phyloP scores from a whole-genome alignment of 1,284 basidiomycete species.

The Trametes pubescens region DNA sequence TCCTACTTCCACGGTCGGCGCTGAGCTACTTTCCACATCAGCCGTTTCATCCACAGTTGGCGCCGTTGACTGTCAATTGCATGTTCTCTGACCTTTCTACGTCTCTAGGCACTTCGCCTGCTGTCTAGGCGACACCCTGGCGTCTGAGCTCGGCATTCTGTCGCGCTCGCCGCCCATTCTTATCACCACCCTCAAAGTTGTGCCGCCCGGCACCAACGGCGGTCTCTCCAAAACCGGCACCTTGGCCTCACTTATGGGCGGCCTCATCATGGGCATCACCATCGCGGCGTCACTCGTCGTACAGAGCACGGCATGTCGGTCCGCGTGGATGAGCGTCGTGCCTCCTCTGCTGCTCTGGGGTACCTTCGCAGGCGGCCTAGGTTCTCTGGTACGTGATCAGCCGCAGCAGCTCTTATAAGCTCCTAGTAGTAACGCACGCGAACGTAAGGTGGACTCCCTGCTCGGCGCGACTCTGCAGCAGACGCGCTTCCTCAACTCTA shows the following conservation, averaged over 20 bases:
- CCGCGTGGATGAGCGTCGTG: slow-evolving; percentile 47
- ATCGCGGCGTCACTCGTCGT: slow-evolving; percentile 65
- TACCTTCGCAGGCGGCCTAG: slow-evolving; percentile 70
- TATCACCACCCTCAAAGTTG: slow-evolving; percentile 74
- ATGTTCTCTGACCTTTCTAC: background rate
- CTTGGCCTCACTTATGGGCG: slow-evolving; percentile 77
- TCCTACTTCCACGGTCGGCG: no score
- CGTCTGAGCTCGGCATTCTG: slow-evolving; percentile 87
- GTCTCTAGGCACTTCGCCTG: slow-evolving; percentile 76
- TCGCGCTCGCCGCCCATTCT: slow-evolving; percentile 73
- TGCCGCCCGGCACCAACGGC: slow-evolving; percentile 94
- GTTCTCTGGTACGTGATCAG: slow-evolving; percentile 69
- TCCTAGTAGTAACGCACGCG: background rate
- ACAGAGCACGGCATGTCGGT: slow-evolving; percentile 65
- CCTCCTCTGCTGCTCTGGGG: slow-evolving; percentile 65
- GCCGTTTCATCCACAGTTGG: no score
- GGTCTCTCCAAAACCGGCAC: slow-evolving; percentile 84
- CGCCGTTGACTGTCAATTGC: background rate
- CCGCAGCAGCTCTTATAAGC: background rate
- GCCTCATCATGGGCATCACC: slow-evolving; percentile 72
- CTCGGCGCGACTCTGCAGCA: slow-evolving; percentile 86
- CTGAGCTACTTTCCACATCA: no score
- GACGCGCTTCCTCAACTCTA: slow-evolving; percentile 75
- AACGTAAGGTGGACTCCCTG: slow-evolving; percentile 31
- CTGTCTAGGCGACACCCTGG: slow-evolving; percentile 85